Base-by-base conservation (phyloP, 768 basidiomycete species). In the Collybia nuda region DNA sequence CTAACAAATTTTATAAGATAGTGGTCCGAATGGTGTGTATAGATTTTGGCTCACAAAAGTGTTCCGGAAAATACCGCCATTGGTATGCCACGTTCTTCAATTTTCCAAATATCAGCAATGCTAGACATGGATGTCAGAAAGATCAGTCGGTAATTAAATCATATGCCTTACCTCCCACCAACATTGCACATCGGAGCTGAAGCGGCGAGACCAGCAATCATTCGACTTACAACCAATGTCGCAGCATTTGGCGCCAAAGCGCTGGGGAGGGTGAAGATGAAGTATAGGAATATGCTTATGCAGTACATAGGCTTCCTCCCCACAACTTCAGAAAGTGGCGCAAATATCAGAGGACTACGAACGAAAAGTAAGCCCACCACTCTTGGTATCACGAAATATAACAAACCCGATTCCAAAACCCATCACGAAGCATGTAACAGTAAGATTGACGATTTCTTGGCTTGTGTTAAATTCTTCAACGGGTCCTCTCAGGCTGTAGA, bases 11-110 rank as follows among this genome's bases (percentile, higher is more conserved):
- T 6, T 15, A 17, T 24, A 6, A 24, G 22, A 14, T 2, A 23
- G 5, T 1, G 11, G 2, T 23, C 35, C 3, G 7, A 7, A 7
- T 3, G 24, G 24, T 7, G 7, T 26, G 7, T 26, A 4, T 26
- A 7, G 7, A 26, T 9, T n/a, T 15, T 5, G 5, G 19, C 70
- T 39, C 44, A 74, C 67, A 81, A 81, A 1, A 79, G 67, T 1
- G 75, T 76, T 3, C 68, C 66, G 5, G 75, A 75, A 57, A 79
- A 81, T 14, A 78, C 36, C 2, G 75, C 73, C 66, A 80, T 78
- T 5, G 78, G 76, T n/a, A 75, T 59, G 14, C 75, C 75, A 8
- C 76, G 67, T 1, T 72, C 64, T 47, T 73, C 66, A 5, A 74
- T 62, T 4, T 62, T 60, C 72, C 74, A 76, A 5, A 74, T 57